Evolutionary conservation across 78 protist genomes (phyloP), one percentile per base, ranked within the genome.

Genomic region (Emiliania huxleyi): DNA sequence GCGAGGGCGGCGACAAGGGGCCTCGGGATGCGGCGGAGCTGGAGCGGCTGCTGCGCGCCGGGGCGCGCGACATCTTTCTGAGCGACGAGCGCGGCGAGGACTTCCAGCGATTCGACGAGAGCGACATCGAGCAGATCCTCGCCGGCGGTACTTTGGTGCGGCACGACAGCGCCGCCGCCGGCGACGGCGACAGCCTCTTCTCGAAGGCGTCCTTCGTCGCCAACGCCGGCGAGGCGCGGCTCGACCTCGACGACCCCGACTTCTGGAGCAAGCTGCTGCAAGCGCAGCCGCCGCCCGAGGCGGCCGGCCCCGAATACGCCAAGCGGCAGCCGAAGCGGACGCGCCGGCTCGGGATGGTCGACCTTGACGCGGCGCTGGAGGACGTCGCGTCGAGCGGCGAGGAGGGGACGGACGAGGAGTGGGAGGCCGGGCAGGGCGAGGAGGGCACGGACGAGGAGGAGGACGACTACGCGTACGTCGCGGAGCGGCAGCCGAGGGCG

Each of bases 51-150:
- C 90, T 94, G 69, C 91, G 83, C 26, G 38, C 46, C 29, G 95
- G 95, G 33, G 95, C 95, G 25, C 75, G 91, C 84, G 69, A 92
- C 83, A 42, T 93, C 62, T 87, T 94, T n/a, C 6, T 38, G 21
- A 91, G 69, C 56, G 94, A 93, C 22, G 35, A 1, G 35, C 56
- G 12, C 33, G 75, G 12, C 23, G 11, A 4, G 37, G 75, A 8
- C 11, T 62, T 62, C 33, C 23, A 62, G 12, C 11, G 23, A 5
- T 62, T 62, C 33, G 2, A 19, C 37, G 52, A 89, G 42, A 44
- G 93, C 37, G 87, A 93, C 93, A 94, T 94, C 69, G 95, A 94
- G 37, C 43, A 83, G 35, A 94, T 94, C 75, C 94, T 94, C 56
- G 29, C 42, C 56, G 0, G 19, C 21, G 4, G 26, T 15, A 23